phyloP scores from a whole-genome alignment of 2,329 filamentous ascomycete genomes.

The Colletotrichum brevisporum region DNA sequence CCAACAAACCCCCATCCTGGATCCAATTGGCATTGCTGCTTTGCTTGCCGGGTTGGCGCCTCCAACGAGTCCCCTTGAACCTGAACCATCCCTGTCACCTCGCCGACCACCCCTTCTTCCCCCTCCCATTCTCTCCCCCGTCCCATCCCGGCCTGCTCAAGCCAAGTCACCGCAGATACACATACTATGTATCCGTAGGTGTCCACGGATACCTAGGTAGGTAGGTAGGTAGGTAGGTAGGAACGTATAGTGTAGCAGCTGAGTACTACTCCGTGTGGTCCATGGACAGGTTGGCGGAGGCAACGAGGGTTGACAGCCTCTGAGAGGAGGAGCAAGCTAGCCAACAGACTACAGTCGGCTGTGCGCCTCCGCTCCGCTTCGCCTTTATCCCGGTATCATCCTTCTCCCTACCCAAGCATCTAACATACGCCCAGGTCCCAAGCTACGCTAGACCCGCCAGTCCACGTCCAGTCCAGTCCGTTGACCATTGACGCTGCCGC shows the following conservation, averaged over 20 bases:
- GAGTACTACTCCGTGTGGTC: too few relatives aligned
- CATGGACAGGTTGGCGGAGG: slow-evolving; percentile 28
- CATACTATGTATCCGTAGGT: too few relatives aligned
- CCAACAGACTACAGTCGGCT: slow-evolving; percentile 41
- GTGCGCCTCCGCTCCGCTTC: slow-evolving; percentile 40
- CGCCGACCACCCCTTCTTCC: slow-evolving; percentile 9
- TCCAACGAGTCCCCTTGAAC: slow-evolving; percentile 18
- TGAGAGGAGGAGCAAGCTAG: slow-evolving; percentile 37
- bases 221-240: too few relatives aligned
- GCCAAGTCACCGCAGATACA: slow-evolving; percentile 36
- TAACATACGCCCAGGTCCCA: slow-evolving; percentile 38
- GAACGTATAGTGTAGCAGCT: too few relatives aligned
- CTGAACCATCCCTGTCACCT: slow-evolving; percentile 21
- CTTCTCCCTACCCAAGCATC: slow-evolving; percentile 41
- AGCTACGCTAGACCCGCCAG: slow-evolving; percentile 38
- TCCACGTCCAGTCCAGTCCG: background rate
- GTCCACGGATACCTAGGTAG: too few relatives aligned
- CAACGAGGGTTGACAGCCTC: slow-evolving; percentile 37
- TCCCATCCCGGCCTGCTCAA: slow-evolving; percentile 31
- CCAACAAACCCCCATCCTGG: slow-evolving; percentile 31
- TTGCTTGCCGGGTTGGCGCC: slow-evolving; percentile 14
- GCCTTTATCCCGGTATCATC: slow-evolving; percentile 42
- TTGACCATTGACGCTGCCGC: slow-evolving; percentile 19
- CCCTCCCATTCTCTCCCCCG: slow-evolving; percentile 12
- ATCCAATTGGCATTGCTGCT: slow-evolving; percentile 12